Evolutionary conservation across 1,139 yeast species (phyloP).

Genomic region (Hyphopichia burtonii): DNA sequence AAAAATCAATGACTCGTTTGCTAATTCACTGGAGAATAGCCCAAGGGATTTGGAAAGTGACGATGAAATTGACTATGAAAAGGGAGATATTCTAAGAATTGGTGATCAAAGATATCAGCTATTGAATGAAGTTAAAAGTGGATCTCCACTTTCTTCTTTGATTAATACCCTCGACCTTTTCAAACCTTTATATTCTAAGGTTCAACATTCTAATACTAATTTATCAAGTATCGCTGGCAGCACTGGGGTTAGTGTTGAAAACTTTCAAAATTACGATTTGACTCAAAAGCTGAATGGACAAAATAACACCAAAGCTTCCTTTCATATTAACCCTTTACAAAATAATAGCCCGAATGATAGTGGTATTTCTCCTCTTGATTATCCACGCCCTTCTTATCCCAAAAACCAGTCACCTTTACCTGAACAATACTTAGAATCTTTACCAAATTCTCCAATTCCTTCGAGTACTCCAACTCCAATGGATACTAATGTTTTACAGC

Average conservation of each 20-base stretch:
- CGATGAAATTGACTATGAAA: conserved; percentile 26
- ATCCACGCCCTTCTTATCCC: background rate
- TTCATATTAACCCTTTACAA: conserved; percentile 1
- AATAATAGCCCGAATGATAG: conserved; percentile 1
- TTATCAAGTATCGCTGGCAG: background rate
- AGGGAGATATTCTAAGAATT: conserved; percentile 42
- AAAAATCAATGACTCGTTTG: conserved; percentile 35
- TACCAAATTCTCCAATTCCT: background rate
- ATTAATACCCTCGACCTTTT: conserved; percentile 73
- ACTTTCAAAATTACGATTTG: background rate
- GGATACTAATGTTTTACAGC: conserved; percentile 1
- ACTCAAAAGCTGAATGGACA: background rate
- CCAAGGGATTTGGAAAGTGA: conserved; percentile 7
- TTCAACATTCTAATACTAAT: background rate
- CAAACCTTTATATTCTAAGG: conserved; percentile 12
- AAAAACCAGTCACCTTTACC: background rate
- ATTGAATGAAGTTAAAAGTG: conserved; percentile 80
- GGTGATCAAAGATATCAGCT: conserved; percentile 66
- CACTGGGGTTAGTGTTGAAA: background rate
- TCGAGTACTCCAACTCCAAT: conserved; percentile 1
- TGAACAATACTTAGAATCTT: background rate
- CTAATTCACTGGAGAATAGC: conserved; percentile 1
- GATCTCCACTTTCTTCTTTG: conserved; percentile 81
- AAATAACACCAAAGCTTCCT: background rate
- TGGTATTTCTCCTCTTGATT: conserved; percentile 9